Evolutionary conservation across 2,329 filamentous ascomycete species (phyloP), one percentile per base, ranked within the genome.

Genomic region (Pyrenochaeta sp.): DNA sequence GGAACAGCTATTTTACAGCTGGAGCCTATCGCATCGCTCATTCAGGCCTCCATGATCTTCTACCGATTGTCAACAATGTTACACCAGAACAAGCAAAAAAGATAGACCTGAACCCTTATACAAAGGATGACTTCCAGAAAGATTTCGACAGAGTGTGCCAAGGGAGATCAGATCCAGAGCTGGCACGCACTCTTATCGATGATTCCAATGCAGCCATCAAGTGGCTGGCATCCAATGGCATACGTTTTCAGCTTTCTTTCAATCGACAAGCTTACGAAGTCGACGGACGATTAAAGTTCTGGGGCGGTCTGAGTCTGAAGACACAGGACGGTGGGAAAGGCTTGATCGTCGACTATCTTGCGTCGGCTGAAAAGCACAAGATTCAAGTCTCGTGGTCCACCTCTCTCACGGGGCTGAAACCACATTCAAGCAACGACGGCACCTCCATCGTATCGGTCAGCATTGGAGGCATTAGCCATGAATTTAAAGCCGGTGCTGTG

Each of bases 261-360:
- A 82, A 86, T 45, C 74, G 85, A 3, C 85, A 89, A 59, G 82
- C 85, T 0, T 88, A 85, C 61, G 73, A 83, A 43, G 77, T 86
- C n/a, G 73, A 81, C 36, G 82, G 81, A 1, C 72, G 79, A 20
- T 77, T 77, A 58, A 84, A 82, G 57, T 88, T 88, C 61, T 88
- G 84, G 84, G 85, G 85, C 8, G 85, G 85, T 0, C 67, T 88
- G 60, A 75, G 73, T n/a, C 66, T 87, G 22, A 83, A 78, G 57
- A 83, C 80, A 0, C 59, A 81, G 36, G 79, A 83, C 49, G 82
- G 82, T 1, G 84, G 84, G 0, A 84, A 84, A 53, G 81, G 83
- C 0, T 67, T 87, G 5, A 76, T 85, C 3, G 60, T 73, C 17
- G 76, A 81, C 47, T 72, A 82, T 48, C 64, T 66, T 18, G 58